Conservation (phyloP, 148 eudicot species). For the Rhododendron kiyosumense region DNA sequence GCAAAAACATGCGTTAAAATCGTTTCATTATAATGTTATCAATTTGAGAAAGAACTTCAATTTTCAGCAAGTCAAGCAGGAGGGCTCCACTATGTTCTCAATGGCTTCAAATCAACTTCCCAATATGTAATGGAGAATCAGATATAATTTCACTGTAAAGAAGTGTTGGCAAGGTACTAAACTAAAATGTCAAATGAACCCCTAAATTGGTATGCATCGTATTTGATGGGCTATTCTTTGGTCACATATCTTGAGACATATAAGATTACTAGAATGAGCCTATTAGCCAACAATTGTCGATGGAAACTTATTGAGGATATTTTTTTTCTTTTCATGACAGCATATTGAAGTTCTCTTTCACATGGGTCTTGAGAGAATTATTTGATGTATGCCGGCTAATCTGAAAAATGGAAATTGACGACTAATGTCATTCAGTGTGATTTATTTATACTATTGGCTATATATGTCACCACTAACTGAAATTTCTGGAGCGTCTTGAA, state of each 20-base stretch:
- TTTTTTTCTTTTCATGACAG: background rate
- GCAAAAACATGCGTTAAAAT: background rate
- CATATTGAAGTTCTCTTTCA: background rate
- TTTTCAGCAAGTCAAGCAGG: background rate
- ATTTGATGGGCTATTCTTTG: background rate
- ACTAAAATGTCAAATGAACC: background rate
- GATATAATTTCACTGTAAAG: background rate
- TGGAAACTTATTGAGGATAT: background rate
- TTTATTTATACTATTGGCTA: background rate
- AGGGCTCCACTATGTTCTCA: background rate
- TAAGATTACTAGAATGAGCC: background rate
- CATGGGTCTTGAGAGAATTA: background rate
- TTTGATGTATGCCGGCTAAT: background rate
- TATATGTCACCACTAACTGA: background rate
- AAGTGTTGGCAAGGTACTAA: background rate
- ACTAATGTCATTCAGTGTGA: background rate
- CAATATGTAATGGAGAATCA: background rate
- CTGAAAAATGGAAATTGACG: background rate
- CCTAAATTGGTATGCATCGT: background rate
- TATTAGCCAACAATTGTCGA: background rate
- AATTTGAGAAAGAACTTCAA: background rate
- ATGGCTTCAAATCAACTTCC: background rate
- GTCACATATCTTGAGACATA: background rate
- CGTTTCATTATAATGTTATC: background rate
- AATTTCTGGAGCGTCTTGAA: background rate